Conservation (phyloP, 306 rosid species). For the Prinsepia uniflora region DNA sequence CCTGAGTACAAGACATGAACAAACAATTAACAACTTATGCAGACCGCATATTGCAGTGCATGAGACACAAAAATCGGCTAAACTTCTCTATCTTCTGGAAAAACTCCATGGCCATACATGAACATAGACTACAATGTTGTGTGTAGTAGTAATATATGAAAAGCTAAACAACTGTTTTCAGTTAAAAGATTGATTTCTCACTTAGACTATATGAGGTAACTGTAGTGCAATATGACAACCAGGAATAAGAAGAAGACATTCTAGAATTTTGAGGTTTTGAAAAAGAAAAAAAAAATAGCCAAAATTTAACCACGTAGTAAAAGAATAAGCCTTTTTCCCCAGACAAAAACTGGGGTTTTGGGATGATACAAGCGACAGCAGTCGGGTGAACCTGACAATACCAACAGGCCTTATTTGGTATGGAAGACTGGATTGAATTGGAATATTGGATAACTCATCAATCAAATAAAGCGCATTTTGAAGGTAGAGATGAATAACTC, state of each 20-base stretch:
- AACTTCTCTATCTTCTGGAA: no score
- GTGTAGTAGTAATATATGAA: constrained; percentile 1
- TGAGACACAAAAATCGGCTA: not conserved
- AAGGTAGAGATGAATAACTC: no score
- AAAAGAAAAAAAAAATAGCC: not conserved
- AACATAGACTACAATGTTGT: not conserved
- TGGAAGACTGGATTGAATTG: no score
- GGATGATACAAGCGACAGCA: no score
- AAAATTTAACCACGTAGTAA: not conserved
- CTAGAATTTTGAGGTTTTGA: not conserved
- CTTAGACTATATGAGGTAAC: not conserved
- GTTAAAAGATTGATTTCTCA: not conserved
- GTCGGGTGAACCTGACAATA: not conserved
- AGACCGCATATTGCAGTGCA: not conserved
- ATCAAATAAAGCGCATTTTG: no score
- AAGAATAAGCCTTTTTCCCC: not conserved
- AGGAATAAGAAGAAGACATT: not conserved
- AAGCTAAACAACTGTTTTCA: not conserved
- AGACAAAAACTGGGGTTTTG: no score
- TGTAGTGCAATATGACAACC: no score
- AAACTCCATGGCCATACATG: not conserved
- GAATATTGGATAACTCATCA: no score
- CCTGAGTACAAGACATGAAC: constrained; percentile 34
- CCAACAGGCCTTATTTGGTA: not conserved
- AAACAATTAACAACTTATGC: not conserved